Evolutionary conservation across 108 stramenopile genomes (phyloP).

Genomic region (Skeletonema marinoi): DNA sequence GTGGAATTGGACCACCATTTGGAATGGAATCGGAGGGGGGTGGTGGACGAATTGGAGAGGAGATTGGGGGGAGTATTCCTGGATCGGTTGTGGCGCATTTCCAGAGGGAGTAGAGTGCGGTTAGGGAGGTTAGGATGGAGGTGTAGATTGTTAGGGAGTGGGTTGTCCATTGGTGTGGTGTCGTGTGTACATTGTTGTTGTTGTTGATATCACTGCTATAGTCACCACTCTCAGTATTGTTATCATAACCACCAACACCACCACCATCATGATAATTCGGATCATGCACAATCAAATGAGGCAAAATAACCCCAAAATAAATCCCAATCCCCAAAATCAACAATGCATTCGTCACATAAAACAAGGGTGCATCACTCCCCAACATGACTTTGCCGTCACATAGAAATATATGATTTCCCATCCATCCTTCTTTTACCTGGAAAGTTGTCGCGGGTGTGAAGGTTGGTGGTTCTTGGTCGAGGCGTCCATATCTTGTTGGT

Average conservation of each 20-base stretch:
- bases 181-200: not conserved
- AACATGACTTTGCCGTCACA: slow-evolving; percentile 86
- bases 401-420: slow-evolving; percentile 88
- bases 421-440: slow-evolving; percentile 78
- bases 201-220: not conserved
- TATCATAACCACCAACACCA: not conserved
- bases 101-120: slow-evolving; percentile 68
- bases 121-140: slow-evolving; percentile 34
- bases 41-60: slow-evolving; percentile 69
- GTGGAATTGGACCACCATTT: slow-evolving; percentile 44
- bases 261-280: not conserved
- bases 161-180: slow-evolving; percentile 27
- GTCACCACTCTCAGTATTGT: too few relatives aligned
- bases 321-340: slow-evolving; percentile 51
- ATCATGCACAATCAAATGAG: slow-evolving; percentile 48
- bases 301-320: slow-evolving; percentile 54
- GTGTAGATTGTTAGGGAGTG: slow-evolving; percentile 41
- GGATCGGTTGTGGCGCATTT: slow-evolving; percentile 79
- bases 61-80: slow-evolving; percentile 78
- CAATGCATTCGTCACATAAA: slow-evolving; percentile 78
- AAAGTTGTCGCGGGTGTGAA: slow-evolving; percentile 67
- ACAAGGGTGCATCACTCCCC: slow-evolving; percentile 77
- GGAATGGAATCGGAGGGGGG: slow-evolving; percentile 50
- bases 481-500: not conserved
- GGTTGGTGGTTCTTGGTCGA: slow-evolving; percentile 25